A percentile compares a stretch with the other conserved stretches of the same genome.
phyloP scores from a whole-genome alignment of 2,329 filamentous ascomycete species.

The Pyrenochaeta sp. region DNA sequence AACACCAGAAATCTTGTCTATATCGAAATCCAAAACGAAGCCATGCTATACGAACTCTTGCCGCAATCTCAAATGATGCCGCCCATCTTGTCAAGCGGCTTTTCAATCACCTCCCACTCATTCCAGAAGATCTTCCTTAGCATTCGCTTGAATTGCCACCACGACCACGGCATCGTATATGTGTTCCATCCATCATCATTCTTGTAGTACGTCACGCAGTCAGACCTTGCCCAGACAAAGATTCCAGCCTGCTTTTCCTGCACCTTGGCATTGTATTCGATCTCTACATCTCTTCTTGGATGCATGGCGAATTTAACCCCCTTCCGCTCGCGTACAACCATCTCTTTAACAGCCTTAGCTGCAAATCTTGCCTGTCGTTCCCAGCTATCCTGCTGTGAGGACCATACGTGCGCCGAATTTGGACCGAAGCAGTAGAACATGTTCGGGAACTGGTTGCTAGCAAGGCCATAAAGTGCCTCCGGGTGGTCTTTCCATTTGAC shows the following conservation, averaged over 20 bases:
- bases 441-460: neutral
- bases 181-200: constrained; percentile 3
- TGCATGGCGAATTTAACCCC: constrained; percentile 1
- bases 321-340: neutral
- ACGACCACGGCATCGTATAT: constrained; percentile 1
- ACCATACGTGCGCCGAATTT: neutral
- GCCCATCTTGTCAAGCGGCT: too few species aligned
- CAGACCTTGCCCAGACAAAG: neutral
- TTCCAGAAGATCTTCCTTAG: neutral
- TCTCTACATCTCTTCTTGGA: neutral
- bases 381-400: neutral
- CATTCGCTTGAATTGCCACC: neutral
- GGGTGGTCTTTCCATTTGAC: constrained; percentile 1
- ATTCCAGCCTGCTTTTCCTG: neutral
- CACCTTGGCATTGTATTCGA: neutral
- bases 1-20: too few species aligned
- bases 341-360: neutral
- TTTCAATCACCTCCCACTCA: constrained; percentile 1
- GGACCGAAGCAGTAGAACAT: constrained; percentile 2
- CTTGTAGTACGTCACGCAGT: neutral
- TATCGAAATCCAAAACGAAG: too few species aligned
- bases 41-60: too few species aligned
- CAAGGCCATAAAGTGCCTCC: constrained; percentile 1
- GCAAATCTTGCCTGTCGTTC: neutral
- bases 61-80: too few species aligned